Base-by-base conservation (phyloP, 345 rosid species). In the Cochlearia excelsa region DNA sequence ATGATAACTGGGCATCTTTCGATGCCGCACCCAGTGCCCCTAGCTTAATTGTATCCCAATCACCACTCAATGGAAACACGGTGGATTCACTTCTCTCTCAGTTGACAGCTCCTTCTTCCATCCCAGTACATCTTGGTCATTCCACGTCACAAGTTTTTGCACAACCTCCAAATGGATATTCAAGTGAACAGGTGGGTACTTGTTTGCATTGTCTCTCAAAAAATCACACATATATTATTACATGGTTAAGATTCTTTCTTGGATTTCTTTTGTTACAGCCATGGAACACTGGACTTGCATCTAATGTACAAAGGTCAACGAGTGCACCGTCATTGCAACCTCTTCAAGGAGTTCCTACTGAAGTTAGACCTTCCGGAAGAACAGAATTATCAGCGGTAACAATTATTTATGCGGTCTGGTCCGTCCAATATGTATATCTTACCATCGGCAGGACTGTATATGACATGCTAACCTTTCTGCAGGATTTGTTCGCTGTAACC, bases 71-170 rank as follows among this genome's bases (percentile, higher is more conserved):
- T 62, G 70, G 77, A 53, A 82, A 72, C 77, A 72, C 85, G 42
- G 54, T 93, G 62, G 95, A 87, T 66, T 86, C 95, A 66, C 84
- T 85, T 74, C 80, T 93, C 42, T 89, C 88, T 7, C 90, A 84
- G 70, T 75, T 93, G 63, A 49, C 88, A 45, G 81, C 64, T 34
- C 65, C 86, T 23, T 76, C 83, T 63, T 68, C 92, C 10, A 73
- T 65, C 42, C 76, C 86, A 23, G 80, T 74, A 28, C 56, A 64
- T 52, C 61, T 75, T 63, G 51, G 63, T 69, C 86, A 75, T 57
- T 71, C 84, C 4, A 42, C 69, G 16, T 46, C 73, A 52, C 84
- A 80, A 57, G 79, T 75, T 57, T 71, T 79, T 63, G 66, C 73
- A 55, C 68, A 77, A 34, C 75, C 79, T 42, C 56, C 57, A 46